Base-by-base conservation (phyloP, 352 stramenopile genomes). In the Phytopythium montanum region DNA sequence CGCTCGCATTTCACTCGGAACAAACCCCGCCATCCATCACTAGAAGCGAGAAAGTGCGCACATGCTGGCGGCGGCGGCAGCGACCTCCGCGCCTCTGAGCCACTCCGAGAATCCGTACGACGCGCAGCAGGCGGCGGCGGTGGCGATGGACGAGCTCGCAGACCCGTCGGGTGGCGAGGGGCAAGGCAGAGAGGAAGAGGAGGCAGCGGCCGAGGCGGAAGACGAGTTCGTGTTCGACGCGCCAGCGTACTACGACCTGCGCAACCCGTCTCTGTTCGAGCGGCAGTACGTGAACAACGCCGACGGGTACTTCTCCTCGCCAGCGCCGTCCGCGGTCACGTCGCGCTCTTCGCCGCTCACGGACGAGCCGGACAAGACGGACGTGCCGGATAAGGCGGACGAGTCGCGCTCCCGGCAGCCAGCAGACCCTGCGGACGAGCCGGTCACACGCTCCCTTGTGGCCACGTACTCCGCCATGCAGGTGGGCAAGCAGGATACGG, bases 251-350 rank as follows among this genome's bases (percentile, higher is more conserved):
- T 94, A 92, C 74, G 85, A 94, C 61, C 70, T 94, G 21, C 81
- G 81, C 61, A 82, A 92, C 58, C 81, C 81, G 25, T 68, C 76
- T 55, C 67, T 84, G 45, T 51, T 51, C 26, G 85, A 94, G 68
- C 73, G 59, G 42, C 75, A 65, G 56, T 94, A 94, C 64, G 80
- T 94, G 34, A 92, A 92, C 71, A 92, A 94, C 54, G 82, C 85
- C 12, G 85, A 94, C 58, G 85, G 82, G 9, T 94, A 94, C 62
- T 94, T 94, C 48, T 86, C 74, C 23, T 72, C 70, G 10, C 64
- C 65, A 19, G 52, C 62, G 55, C 62, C 55, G 56, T 62, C 56
- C 1, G 48, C 56, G 13, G 41, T 42, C 18, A 68, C 60, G 39
- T 69, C 63, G 26, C 46, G 48, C 21, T 26, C 25, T 0, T 71